A percentile compares a stretch with the other conserved stretches of the same genome.
These are phyloP conservation scores for cucumber (Cucumis sativus) DNA, from an alignment of 306 rosid genomes.

Conservation along the genomic window Cucumber_9930_V3 NC_026655.2:6003501-6004000, in stretches of 20 bases:
- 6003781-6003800: neutral
- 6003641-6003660: constrained; percentile 19
- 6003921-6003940: neutral
- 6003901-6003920: neutral
- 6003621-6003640: constrained; percentile 20
- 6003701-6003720: constrained; percentile 3
- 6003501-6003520: constrained; percentile 37
- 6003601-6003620: constrained; percentile 28
- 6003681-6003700: constrained; percentile 32
- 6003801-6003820: neutral
- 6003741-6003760: neutral
- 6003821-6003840: too few relatives aligned
- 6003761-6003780: neutral
- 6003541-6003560: neutral
- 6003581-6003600: neutral
- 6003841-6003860: neutral
- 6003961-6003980: neutral
- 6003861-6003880: neutral
- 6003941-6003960: neutral
- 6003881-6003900: neutral
- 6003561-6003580: neutral
- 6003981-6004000: neutral
- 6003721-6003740: neutral
- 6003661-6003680: constrained; percentile 25
- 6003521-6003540: neutral